Base-by-base conservation (phyloP, 179 eudicot species). In the Corrigiola litoralis region DNA sequence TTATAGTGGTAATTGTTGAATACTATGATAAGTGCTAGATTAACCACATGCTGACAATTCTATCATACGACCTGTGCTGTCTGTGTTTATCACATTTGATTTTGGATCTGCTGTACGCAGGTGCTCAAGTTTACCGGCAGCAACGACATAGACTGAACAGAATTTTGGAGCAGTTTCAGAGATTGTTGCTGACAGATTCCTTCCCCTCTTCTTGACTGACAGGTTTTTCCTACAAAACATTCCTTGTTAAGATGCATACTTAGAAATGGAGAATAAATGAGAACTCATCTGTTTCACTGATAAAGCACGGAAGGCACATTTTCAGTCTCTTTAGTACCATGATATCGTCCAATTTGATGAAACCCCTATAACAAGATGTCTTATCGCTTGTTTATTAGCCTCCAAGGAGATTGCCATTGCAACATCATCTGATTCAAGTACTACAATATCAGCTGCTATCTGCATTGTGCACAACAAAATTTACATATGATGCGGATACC, bases 71-170 rank as follows among this genome's bases (percentile, higher is more conserved):
- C 76, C 80, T 34, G 58, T 53, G 40, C 69, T 82, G 63, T 77
- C 85, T 72, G 51, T 58, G 46, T 57, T 51, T 74, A 80, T 73
- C 49, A 56, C 77, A 65, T 45, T 80, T 68, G 80, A 73, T 60
- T 80, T 83, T 41, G 79, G 73, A 72, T 74, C 81, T 50, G 91
- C 81, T n/a, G 91, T 82, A 23, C 87, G 85, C 52, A 87, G 32
- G 9, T 87, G 83, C 61, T 84, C 78, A 66, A 89, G 69, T 63
- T 80, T 87, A 53, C 95, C 91, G 25, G 82, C 89, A 60, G 83
- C 67, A 76, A 89, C 70, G 49, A 74, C 87, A 76, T 87, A 89
- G 16, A 89, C 87, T 2, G 95, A 87, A 75, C 96, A 89, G 71
- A 81, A 87, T 28, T 58, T 66, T 34, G 96, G 91, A 25, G 78